Conservation (phyloP, 768 basidiomycete species). For the Leucosporidium yakuticum region DNA sequence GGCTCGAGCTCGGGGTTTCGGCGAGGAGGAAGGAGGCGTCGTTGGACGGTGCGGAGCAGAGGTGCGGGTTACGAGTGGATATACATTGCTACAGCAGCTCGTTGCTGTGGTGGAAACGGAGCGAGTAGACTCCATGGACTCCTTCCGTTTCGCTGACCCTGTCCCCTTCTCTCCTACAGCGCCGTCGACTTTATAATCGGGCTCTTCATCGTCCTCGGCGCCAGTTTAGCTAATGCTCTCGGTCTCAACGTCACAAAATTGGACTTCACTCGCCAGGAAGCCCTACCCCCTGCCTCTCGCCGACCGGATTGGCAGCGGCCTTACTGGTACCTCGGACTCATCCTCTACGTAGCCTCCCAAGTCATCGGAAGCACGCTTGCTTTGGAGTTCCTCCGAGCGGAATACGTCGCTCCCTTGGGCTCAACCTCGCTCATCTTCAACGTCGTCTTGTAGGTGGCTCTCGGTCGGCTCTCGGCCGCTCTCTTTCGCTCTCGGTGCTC, state of each 20-base stretch:
- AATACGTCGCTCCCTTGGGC: conserved; percentile 94
- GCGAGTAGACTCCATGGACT: too few species aligned
- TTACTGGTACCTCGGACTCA: conserved; percentile 62
- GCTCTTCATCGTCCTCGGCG: conserved; percentile 64
- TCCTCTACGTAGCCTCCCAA: conserved; percentile 86
- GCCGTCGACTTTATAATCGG: conserved; percentile 45
- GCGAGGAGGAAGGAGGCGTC: neutral
- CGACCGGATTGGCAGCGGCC: conserved; percentile 73
- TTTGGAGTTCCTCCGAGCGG: conserved; percentile 80
- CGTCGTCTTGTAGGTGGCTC: conserved; percentile 56
- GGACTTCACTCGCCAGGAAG: conserved; percentile 75
- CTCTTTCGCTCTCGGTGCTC: too few species aligned
- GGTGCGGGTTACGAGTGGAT: too few species aligned
- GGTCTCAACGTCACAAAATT: conserved; percentile 93
- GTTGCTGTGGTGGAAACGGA: too few species aligned
- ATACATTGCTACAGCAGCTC: too few species aligned
- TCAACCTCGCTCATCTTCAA: conserved; percentile 93
- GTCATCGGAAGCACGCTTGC: conserved; percentile 81
- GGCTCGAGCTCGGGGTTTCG: neutral
- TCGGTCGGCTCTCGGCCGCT: too few species aligned
- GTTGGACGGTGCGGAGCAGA: too few species aligned
- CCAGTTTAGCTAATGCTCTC: conserved; percentile 40
- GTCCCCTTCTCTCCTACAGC: conserved; percentile 49
- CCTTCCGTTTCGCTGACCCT: neutral
- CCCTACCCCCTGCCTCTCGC: conserved; percentile 68